Evolutionary conservation across 2,329 filamentous ascomycete species (phyloP), one percentile per base, ranked within the genome.

Genomic region (Cadophora sp.): DNA sequence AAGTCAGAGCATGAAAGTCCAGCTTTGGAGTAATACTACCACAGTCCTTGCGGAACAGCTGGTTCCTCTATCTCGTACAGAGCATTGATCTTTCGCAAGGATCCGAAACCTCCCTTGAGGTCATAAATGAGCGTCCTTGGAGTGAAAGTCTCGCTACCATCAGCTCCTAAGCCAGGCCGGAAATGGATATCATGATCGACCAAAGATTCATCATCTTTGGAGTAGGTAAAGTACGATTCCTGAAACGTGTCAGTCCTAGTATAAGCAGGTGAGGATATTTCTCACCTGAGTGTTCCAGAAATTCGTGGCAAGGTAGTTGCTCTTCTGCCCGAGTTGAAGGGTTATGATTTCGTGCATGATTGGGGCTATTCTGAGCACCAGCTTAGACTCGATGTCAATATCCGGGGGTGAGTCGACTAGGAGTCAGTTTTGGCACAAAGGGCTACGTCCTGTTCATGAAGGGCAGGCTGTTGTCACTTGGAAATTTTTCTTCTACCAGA

Each of bases 171-270:
- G 2, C 96, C 96, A 0, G 92, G 86, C 19, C 95, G 87, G 81
- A 97, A 99, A 79, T 97, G 93, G 62, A 98, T 84, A 79, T 97
- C 90, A 83, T 97, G 93, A 75, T 97, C 87, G 70, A 97, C 83
- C 0, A 87, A 85, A 7, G 91, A 87, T 73, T 88, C 85, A 77
- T 92, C 83, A 70, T 90, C 84, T 56, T 86, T 83, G 1, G 84
- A 85, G 76, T 97, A 98, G 16, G 94, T 97, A 78, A 98, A 98
- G 81, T 99, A 99, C 0, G 95, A 97, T 84, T 99, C 96, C 92
- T 97, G 71, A 12, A n/a, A 22, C 62, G 66, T 51, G 69, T 76
- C 65, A 74, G 62, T 55, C 40, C 27, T 55, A 22, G 14, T 46
- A 16, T 48, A 7, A 64, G 22, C 12, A 19, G 11, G 48, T 59